A percentile compares a stretch with the other conserved stretches of the same genome.
These are phyloP conservation scores for Mucor saturninus DNA, from an alignment of 371 early-diverging fungal genomes.

Conservation along the genomic window DNA sequence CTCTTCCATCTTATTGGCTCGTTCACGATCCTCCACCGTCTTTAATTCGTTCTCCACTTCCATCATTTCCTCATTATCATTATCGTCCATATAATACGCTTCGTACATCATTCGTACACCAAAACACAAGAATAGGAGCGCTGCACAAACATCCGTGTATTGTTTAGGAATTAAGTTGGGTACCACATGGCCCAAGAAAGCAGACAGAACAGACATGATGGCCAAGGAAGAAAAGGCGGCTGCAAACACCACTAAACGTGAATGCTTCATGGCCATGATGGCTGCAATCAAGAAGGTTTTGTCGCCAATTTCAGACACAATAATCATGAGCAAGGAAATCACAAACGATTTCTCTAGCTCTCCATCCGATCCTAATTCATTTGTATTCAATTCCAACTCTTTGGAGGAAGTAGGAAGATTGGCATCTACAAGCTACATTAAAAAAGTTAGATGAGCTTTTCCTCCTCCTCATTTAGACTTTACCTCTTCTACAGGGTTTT, in stretches of 20 bases:
- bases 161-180: constrained; percentile 84
- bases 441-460: not conserved
- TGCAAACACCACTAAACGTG: constrained; percentile 84
- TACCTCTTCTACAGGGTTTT: constrained; percentile 39
- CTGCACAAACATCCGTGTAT: constrained; percentile 85
- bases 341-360: constrained; percentile 47
- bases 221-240: constrained; percentile 87
- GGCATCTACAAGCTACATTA: constrained; percentile 9
- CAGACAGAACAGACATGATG: constrained; percentile 94
- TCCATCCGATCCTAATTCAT: not conserved
- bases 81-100: constrained; percentile 85
- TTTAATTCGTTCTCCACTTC: constrained; percentile 88
- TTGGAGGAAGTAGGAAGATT: not conserved
- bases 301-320: constrained; percentile 96
- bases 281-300: constrained; percentile 97
- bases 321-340: constrained; percentile 79
- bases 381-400: constrained; percentile 7
- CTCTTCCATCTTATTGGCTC: constrained; percentile 61
- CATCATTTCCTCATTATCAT: constrained; percentile 84
- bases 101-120: constrained; percentile 89
- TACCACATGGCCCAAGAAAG: constrained; percentile 86
- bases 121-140: constrained; percentile 87
- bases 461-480: not conserved
- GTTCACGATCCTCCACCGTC: constrained; percentile 73
- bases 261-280: constrained; percentile 95